Evolutionary conservation across 257 asterid species (phyloP).

Genomic region (Fraxinus excelsior): DNA sequence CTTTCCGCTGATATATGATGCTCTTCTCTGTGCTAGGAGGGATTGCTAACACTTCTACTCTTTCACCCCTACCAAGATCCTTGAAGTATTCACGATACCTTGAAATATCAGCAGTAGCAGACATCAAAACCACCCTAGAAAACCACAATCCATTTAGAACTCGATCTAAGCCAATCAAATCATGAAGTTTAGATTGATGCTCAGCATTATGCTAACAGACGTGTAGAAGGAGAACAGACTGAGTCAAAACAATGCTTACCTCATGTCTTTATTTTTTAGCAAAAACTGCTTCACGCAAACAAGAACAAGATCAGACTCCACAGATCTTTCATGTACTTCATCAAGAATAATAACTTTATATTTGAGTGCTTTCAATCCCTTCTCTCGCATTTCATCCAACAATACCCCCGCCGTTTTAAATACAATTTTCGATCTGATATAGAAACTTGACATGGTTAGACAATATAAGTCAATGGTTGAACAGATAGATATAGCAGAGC

Average conservation of each 20-base stretch:
- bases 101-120: slow-evolving; percentile 91
- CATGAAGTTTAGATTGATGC: slow-evolving; percentile 3
- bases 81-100: slow-evolving; percentile 86
- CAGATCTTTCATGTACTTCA: slow-evolving; percentile 99
- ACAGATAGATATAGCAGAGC: slow-evolving; percentile 7
- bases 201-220: slow-evolving; percentile 4
- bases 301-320: slow-evolving; percentile 97
- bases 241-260: slow-evolving; percentile 44
- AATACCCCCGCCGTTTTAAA: slow-evolving; percentile 99
- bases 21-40: slow-evolving; percentile 62
- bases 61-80: slow-evolving; percentile 92
- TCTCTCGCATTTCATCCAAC: slow-evolving; percentile 97
- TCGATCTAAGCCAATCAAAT: slow-evolving; percentile 20
- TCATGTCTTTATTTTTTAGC: slow-evolving; percentile 61
- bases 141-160: slow-evolving; percentile 33
- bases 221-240: not conserved
- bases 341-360: slow-evolving; percentile 94
- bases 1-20: slow-evolving; percentile 64
- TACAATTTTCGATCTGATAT: slow-evolving; percentile 75
- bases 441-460: slow-evolving; percentile 26
- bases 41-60: slow-evolving; percentile 84
- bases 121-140: slow-evolving; percentile 95
- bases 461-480: slow-evolving; percentile 18
- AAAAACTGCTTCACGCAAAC: slow-evolving; percentile 90
- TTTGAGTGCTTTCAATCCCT: slow-evolving; percentile 78